A percentile compares a stretch with the other conserved stretches of the same genome.
phyloP scores from a whole-genome alignment of 73 alveolate genomes.

The Symbiodinium natans region DNA sequence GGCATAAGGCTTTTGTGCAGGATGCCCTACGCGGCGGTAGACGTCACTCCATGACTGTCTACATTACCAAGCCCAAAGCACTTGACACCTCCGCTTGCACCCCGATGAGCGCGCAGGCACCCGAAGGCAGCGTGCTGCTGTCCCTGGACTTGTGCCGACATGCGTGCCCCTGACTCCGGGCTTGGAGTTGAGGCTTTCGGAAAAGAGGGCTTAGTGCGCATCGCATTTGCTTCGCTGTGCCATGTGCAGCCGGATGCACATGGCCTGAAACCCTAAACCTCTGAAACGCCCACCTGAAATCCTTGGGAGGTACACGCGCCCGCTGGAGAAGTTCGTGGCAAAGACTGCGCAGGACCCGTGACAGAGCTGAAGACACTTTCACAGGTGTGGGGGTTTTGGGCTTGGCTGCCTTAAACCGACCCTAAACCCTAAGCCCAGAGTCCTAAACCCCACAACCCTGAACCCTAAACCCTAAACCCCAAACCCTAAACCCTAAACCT shows the following conservation, averaged over 20 bases:
- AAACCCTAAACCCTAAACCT: not conserved
- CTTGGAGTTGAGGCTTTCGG: not conserved
- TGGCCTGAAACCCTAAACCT: no score
- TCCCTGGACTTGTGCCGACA: slow-evolving; percentile 51
- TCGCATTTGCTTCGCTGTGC: no score
- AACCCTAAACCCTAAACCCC: not conserved
- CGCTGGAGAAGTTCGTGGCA: slow-evolving; percentile 36
- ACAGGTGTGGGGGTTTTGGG: not conserved
- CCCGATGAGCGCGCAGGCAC: slow-evolving; percentile 6
- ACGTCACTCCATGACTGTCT: no score
- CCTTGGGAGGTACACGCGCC: slow-evolving; percentile 36
- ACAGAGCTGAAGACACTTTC: no score
- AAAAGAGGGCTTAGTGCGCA: not conserved
- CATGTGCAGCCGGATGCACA: no score
- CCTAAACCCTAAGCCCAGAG: no score
- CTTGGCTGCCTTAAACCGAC: no score
- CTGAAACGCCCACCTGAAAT: not conserved
- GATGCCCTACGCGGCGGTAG: no score
- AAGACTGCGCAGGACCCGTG: not conserved
- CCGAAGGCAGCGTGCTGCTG: slow-evolving; percentile 73
- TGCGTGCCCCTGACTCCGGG: not conserved
- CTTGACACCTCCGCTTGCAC: no score
- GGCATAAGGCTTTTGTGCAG: no score
- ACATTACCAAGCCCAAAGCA: no score
- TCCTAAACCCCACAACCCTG: not conserved